Evolutionary conservation across 805 yeast species (phyloP), one percentile per base, ranked within the genome.

Genomic region (Candida montana): DNA sequence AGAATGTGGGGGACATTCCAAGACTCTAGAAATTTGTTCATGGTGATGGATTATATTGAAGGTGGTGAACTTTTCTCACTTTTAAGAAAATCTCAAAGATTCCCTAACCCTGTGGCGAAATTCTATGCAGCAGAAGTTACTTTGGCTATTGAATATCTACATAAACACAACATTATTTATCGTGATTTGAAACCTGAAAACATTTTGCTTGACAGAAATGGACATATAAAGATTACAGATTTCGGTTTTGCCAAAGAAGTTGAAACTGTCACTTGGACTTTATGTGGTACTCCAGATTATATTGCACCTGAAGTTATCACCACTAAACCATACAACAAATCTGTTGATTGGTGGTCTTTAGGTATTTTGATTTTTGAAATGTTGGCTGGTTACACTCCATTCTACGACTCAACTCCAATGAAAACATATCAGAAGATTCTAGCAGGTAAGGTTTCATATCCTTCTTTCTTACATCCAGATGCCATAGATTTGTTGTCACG

Each of bases 1-100:
- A 75, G 96, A 55, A 82, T 90, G 84, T 90, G 97, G 97, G 97
- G 97, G 18, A 90, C 97, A 0, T 90, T 84, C 64, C 97, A 90
- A 64, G 97, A 90, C 65, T 69, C 85, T 34, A 74, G 73, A 51
- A 83, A 84, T 49, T 70, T 90, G 42, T 90, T 89, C 60, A 87
- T 90, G 93, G 88, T 90, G 33, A 90, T 90, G 97, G 97, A 90
- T 62, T 90, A 87, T 63, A 82, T 89, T 48, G 97, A 90, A 68
- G 97, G 97, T 51, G 97, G 97, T 42, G 97, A 90, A 67, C 72
- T 90, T 40, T 90, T 90, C 57, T 79, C 91, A 2, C 67, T 90
- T 49, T 71, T 90, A 52, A 72, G 97, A 51, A 89, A 87, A 62
- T 83, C 95, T 10, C 95, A 87, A 55, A 71, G 95, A 51, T 90